These are phyloP conservation scores for Agrocybe chaxingu DNA, from an alignment of 768 basidiomycete genomes.

Conservation along the genomic window DNA sequence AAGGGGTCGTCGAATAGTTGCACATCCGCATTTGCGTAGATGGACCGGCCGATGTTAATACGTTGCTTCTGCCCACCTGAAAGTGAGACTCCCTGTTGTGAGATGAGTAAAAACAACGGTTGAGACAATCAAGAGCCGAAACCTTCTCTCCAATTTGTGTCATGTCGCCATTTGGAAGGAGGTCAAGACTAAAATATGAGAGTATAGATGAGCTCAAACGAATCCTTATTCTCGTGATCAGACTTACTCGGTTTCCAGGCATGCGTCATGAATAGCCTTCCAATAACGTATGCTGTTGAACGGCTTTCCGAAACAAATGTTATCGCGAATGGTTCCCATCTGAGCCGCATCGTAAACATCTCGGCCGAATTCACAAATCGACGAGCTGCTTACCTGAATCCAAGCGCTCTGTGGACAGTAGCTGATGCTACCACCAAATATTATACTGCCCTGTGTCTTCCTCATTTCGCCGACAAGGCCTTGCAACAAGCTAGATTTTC, in stretches of 20 bases:
- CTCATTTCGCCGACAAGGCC: conserved; percentile 84
- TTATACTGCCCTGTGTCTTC: conserved; percentile 55
- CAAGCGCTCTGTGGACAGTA: conserved; percentile 90
- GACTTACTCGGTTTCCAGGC: conserved; percentile 60
- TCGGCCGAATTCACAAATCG: conserved; percentile 4
- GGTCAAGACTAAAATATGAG: conserved; percentile 39
- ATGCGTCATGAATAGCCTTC: conserved; percentile 74
- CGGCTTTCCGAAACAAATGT: conserved; percentile 81
- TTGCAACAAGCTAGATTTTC: conserved; percentile 70
- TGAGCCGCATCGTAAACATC: conserved; percentile 18
- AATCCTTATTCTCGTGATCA: neutral
- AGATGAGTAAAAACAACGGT: neutral
- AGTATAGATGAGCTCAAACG: too few species aligned
- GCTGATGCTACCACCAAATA: conserved; percentile 71
- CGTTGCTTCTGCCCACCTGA: conserved; percentile 80
- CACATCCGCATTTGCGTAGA: conserved; percentile 82
- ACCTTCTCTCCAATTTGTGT: conserved; percentile 53
- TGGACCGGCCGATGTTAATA: conserved; percentile 79
- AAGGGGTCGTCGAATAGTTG: conserved; percentile 88
- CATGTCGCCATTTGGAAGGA: conserved; percentile 71
- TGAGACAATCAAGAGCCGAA: neutral
- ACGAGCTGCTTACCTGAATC: conserved; percentile 59
- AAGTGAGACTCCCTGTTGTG: conserved; percentile 65
- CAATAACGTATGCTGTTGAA: conserved; percentile 83
- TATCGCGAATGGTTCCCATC: conserved; percentile 84